Percentiles rank a stretch among this genome's conserved stretches.
phyloP scores from a whole-genome alignment of 2,329 filamentous ascomycete species.

The Alternaria gansuensis region DNA sequence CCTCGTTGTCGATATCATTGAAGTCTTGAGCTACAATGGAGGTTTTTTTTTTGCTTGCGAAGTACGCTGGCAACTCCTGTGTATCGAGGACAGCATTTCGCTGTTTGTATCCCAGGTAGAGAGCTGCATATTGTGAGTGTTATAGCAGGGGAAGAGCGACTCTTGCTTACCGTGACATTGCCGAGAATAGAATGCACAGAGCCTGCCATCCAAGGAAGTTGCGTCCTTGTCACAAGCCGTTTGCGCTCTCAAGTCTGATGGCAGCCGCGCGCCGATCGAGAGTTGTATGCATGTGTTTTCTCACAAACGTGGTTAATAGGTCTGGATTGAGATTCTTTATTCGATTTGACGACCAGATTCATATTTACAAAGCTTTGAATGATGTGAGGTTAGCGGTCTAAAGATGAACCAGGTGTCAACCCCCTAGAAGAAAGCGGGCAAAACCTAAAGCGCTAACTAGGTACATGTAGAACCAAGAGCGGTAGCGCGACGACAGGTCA shows the following conservation, averaged over 20 bases:
- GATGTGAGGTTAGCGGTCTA: background rate
- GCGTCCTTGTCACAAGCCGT: constrained; percentile 35
- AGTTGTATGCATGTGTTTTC: background rate
- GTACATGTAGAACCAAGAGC: background rate
- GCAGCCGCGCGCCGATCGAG: constrained; percentile 23
- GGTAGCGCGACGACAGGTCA: too few relatives aligned
- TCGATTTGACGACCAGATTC: background rate
- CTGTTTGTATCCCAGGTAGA: constrained; percentile 62
- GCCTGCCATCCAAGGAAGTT: constrained; percentile 34
- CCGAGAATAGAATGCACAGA: constrained; percentile 38
- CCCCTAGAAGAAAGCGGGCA: background rate
- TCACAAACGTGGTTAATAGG: background rate
- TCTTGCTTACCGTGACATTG: constrained; percentile 36
- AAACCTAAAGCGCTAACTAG: background rate
- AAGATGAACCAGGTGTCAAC: background rate
- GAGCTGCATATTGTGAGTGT: constrained; percentile 19
- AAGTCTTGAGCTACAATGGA: constrained; percentile 56
- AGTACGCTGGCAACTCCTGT: constrained; percentile 52
- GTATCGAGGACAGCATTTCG: constrained; percentile 58
- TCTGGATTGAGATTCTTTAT: background rate
- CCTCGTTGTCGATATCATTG: constrained; percentile 51
- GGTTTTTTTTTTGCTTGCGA: constrained; percentile 46
- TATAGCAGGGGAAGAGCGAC: background rate
- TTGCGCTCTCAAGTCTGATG: constrained; percentile 35
- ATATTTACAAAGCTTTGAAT: background rate